A percentile compares a stretch with the other conserved stretches of the same genome.
These are phyloP conservation scores for Otatea glauca DNA, from an alignment of 176 grass and related monocot genomes.

Conservation along the genomic window DNA sequence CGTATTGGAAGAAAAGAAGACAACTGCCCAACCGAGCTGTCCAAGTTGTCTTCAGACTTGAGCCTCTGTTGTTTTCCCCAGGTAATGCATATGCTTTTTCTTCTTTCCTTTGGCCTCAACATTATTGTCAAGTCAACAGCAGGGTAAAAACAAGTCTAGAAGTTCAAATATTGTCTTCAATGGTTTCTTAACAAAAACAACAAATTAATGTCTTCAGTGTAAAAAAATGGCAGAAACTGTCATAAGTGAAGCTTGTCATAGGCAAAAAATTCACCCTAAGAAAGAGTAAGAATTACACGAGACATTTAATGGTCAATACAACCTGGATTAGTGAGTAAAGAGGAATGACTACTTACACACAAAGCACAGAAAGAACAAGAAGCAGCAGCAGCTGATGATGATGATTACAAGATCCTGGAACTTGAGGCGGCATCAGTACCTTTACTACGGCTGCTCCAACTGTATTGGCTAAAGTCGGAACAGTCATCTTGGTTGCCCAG, in stretches of 20 bases:
- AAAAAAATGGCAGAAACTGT: too few relatives aligned
- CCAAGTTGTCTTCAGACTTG: not conserved
- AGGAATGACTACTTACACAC: slow-evolving; percentile 37
- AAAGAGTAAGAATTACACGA: slow-evolving; percentile 9
- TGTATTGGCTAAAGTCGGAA: slow-evolving; percentile 64
- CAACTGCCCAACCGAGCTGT: not conserved
- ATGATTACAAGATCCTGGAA: slow-evolving; percentile 47
- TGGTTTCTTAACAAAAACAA: too few relatives aligned
- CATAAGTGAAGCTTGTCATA: not conserved
- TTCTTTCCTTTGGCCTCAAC: not conserved
- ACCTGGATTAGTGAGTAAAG: slow-evolving; percentile 17
- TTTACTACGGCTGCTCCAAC: slow-evolving; percentile 45
- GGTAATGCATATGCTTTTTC: not conserved
- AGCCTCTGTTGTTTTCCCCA: not conserved
- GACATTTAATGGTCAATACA: slow-evolving; percentile 20
- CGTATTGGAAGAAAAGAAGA: not conserved
- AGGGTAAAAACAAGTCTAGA: not conserved
- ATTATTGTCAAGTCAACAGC: not conserved
- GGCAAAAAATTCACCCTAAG: not conserved
- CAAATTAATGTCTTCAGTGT: too few relatives aligned
- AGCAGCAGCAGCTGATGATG: not conserved
- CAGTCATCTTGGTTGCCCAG: slow-evolving; percentile 68
- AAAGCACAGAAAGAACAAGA: slow-evolving; percentile 17
- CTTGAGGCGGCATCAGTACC: slow-evolving; percentile 25
- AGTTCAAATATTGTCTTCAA: not conserved